Base-by-base conservation (phyloP, 495 filamentous ascomycete genomes). In the Podospora pseudopauciseta region DNA sequence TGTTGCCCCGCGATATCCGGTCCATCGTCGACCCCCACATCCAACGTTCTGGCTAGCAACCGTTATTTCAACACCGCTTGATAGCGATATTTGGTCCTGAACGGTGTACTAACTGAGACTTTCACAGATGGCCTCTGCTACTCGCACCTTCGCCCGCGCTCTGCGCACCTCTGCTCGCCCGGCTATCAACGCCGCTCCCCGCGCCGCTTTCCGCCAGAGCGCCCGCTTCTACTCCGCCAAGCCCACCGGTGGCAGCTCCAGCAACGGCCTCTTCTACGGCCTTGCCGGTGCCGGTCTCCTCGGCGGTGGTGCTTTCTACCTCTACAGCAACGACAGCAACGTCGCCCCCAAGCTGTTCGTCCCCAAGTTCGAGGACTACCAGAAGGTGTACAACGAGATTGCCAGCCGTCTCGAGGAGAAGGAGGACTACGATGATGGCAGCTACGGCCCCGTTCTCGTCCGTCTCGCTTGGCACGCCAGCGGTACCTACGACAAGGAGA, bases 381-480 rank as follows among this genome's bases (percentile, higher is more conserved):
- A 97, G 86, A 90, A 91, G 81, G 93, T 97, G 69, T 99, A 99
- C 81, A 88, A 97, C 74, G 90, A 89, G 76, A 88, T 99, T 74
- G 93, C 95, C 53, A 79, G 83, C 73, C 81, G 82, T 39, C 82
- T 99, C 59, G 89, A 93, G 79, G 90, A 96, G 81, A 87, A 95
- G 74, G 92, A 95, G 70, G 92, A 97, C 68, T 97, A 97, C 75
- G 95, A 97, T 77, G 94, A 99, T 80, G 95, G 95, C 71, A 93
- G 90, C 82, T 99, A 96, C 76, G 95, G 92, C 66, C 95, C 95
- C 34, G 94, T 96, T 65, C 82, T 96, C 60, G 80, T 96, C 54
- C 88, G 92, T 75, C 86, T 96, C 73, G 92, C 91, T 63, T 96
- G 92, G 92, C 92, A 96, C 81, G 88, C 88, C 75, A 92, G 89